Evolutionary conservation across 139 green algal genomes (phyloP).

Genomic region (Coccomyxa sp.): DNA sequence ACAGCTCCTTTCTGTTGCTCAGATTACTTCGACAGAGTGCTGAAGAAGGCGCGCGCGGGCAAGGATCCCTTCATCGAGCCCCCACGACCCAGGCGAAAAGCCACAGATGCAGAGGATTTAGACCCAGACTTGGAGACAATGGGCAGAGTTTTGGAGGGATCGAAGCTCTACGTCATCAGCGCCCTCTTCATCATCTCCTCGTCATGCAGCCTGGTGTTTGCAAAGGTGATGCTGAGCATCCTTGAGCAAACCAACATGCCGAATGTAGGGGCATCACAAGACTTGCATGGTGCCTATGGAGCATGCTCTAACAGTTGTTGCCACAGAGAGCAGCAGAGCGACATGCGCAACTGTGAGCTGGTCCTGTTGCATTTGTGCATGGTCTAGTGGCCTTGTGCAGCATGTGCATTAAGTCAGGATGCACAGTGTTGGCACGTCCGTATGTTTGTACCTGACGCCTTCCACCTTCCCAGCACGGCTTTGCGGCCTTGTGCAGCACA

Average conservation of each 20-base stretch:
- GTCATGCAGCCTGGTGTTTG: not conserved
- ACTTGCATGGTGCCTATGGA: too few relatives aligned
- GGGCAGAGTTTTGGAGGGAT: not conserved
- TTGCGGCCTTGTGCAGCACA: too few relatives aligned
- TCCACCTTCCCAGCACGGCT: too few relatives aligned
- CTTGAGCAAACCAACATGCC: too few relatives aligned
- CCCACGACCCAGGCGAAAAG: not conserved
- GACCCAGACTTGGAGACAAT: conserved; percentile 1
- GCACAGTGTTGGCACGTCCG: too few relatives aligned
- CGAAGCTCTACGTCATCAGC: not conserved
- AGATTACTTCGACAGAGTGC: conserved; percentile 5
- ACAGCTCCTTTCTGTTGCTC: not conserved
- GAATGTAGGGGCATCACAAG: too few relatives aligned
- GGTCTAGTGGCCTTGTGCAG: not conserved
- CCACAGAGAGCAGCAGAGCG: too few relatives aligned
- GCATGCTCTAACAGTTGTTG: too few relatives aligned
- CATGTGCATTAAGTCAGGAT: too few relatives aligned
- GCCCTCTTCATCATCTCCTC: not conserved
- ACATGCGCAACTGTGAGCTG: not conserved
- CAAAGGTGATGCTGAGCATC: not conserved
- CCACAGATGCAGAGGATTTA: not conserved
- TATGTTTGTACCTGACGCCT: too few relatives aligned
- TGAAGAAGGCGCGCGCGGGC: not conserved
- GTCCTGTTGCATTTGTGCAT: not conserved
- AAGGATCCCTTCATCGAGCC: not conserved